Conservation (phyloP, 305 asterid species). For the Euphrasia arctica region DNA sequence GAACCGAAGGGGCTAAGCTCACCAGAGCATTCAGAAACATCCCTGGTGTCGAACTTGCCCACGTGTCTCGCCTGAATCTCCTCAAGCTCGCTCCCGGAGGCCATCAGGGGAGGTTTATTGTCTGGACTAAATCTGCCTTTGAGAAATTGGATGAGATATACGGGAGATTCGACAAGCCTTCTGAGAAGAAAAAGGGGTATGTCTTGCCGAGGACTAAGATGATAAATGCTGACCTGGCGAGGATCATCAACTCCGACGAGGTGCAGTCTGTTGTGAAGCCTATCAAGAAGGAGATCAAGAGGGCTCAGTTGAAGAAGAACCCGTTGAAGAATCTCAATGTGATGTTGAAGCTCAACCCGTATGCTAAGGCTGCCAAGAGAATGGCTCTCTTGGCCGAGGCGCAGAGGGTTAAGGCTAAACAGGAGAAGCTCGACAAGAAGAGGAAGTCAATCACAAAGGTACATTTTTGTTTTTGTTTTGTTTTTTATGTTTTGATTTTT, state of each 20-base stretch:
- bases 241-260: constrained; percentile 89
- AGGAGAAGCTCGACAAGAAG: constrained; percentile 69
- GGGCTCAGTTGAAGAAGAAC: constrained; percentile 51
- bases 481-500: neutral
- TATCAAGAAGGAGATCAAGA: constrained; percentile 64
- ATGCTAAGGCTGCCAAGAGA: constrained; percentile 83
- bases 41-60: constrained; percentile 74
- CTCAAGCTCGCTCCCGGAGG: constrained; percentile 82
- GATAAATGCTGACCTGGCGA: constrained; percentile 86
- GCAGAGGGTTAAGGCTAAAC: constrained; percentile 63
- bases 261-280: constrained; percentile 91
- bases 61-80: constrained; percentile 60
- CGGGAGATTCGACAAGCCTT: constrained; percentile 65
- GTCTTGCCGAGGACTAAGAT: constrained; percentile 74
- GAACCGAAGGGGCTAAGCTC: constrained; percentile 76
- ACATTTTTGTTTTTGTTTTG: neutral
- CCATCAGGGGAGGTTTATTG: constrained; percentile 70
- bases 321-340: constrained; percentile 36
- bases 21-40: constrained; percentile 75
- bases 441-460: constrained; percentile 67
- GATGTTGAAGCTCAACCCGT: constrained; percentile 69
- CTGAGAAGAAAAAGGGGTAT: constrained; percentile 71
- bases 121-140: constrained; percentile 78
- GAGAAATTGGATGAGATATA: constrained; percentile 73
- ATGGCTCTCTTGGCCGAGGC: constrained; percentile 82